Conservation (phyloP, 352 stramenopile genomes). For the Pilasporangium apinafurcum region DNA sequence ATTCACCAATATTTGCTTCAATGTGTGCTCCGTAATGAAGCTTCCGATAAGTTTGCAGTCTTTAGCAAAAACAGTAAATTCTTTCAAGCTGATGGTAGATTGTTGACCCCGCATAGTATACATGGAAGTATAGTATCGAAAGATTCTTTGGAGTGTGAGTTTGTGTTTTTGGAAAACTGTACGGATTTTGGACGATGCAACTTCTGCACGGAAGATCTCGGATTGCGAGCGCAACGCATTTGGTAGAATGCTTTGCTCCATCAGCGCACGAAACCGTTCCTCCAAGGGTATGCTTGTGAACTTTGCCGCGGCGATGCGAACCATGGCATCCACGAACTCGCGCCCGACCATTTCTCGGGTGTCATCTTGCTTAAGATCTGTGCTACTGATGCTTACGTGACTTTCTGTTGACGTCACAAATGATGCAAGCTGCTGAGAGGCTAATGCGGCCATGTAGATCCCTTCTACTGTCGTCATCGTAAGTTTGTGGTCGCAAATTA, state of each 20-base stretch:
- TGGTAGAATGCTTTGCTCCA: conserved; percentile 62
- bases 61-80: conserved; percentile 53
- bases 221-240: conserved; percentile 64
- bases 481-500: conserved; percentile 36
- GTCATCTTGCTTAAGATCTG: conserved; percentile 11
- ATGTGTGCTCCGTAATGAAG: conserved; percentile 72
- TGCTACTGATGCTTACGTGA: too few species aligned
- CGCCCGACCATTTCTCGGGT: conserved; percentile 42
- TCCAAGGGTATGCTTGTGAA: conserved; percentile 32
- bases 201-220: conserved; percentile 67
- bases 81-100: conserved; percentile 57
- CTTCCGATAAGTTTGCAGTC: conserved; percentile 73
- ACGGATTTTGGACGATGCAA: conserved; percentile 59
- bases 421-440: neutral
- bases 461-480: conserved; percentile 29
- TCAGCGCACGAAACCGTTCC: conserved; percentile 56
- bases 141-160: conserved; percentile 53
- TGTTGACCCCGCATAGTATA: conserved; percentile 64
- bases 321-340: conserved; percentile 65
- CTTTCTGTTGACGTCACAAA: too few species aligned
- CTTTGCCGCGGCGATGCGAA: conserved; percentile 51
- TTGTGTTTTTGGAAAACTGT: conserved; percentile 77
- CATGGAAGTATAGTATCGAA: conserved; percentile 80
- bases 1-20: conserved; percentile 75
- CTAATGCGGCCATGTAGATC: conserved; percentile 33